Conservation (phyloP, 2,329 filamentous ascomycete species). For the Aurifilum marmelostoma region DNA sequence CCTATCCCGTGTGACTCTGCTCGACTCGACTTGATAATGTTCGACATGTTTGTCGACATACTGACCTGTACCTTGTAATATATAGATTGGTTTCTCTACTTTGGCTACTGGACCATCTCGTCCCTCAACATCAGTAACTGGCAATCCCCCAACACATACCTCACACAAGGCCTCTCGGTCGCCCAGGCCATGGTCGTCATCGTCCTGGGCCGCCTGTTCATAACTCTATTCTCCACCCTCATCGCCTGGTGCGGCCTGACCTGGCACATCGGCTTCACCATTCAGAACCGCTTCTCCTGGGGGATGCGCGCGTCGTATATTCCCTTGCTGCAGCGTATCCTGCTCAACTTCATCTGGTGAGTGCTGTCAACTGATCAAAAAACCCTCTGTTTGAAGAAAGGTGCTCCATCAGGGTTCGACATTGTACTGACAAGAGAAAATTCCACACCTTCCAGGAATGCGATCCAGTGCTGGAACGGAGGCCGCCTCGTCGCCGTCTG, state of each 20-base stretch:
- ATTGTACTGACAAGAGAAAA: too few relatives aligned
- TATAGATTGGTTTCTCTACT: constrained; percentile 29
- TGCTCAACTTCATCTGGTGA: constrained; percentile 54
- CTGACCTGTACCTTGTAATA: not conserved
- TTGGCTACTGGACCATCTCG: constrained; percentile 29
- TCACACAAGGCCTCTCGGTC: constrained; percentile 49
- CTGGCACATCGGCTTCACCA: constrained; percentile 55
- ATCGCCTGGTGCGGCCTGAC: constrained; percentile 52
- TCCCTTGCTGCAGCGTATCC: constrained; percentile 48
- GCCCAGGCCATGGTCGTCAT: constrained; percentile 53
- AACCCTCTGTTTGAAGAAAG: too few relatives aligned
- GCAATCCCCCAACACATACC: constrained; percentile 51
- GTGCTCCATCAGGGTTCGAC: too few relatives aligned
- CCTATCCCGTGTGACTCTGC: not conserved
- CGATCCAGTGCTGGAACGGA: constrained; percentile 39
- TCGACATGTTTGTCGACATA: too few relatives aligned
- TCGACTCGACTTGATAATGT: not conserved
- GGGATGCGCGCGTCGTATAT: constrained; percentile 53
- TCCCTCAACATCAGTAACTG: constrained; percentile 47
- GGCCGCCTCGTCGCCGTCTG: constrained; percentile 40
- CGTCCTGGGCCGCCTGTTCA: constrained; percentile 46
- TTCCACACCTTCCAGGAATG: not conserved
- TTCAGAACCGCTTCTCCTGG: constrained; percentile 55
- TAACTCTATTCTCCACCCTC: constrained; percentile 46
- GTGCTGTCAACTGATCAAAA: not conserved